Conservation (phyloP, 2,329 filamentous ascomycete genomes). For the Periconia macrospinosa region DNA sequence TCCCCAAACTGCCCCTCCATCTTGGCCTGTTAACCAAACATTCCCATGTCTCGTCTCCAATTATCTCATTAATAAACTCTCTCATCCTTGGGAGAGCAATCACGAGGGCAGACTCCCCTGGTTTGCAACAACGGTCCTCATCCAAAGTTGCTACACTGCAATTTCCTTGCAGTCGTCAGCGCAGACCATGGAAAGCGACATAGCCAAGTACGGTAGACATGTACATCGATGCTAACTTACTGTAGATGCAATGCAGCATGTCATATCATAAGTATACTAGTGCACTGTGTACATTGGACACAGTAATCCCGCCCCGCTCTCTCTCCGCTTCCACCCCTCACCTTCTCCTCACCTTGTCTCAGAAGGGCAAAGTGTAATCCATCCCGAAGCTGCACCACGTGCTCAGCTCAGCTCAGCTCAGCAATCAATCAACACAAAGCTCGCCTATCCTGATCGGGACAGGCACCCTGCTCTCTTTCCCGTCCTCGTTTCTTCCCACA, state of each 20-base stretch:
- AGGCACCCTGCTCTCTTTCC: neutral
- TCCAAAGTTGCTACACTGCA: neutral
- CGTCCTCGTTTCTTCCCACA: neutral
- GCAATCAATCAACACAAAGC: neutral
- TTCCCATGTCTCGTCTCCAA: neutral
- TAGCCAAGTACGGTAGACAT: too few species aligned
- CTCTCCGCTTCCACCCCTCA: neutral
- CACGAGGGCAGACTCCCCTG: neutral
- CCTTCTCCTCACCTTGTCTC: too few species aligned
- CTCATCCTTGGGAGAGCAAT: neutral
- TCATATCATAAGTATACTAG: too few species aligned
- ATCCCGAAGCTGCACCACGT: too few species aligned
- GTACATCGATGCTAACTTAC: too few species aligned
- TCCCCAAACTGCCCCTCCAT: too few species aligned
- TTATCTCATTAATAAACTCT: neutral
- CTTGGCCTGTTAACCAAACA: neutral
- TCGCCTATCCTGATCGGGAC: neutral
- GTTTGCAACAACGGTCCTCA: neutral
- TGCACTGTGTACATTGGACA: too few species aligned
- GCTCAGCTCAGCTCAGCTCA: too few species aligned
- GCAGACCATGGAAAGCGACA: neutral
- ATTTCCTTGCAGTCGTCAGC: neutral
- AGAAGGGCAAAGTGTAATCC: neutral
- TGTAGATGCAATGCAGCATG: too few species aligned
- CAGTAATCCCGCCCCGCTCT: neutral